phyloP scores from a whole-genome alignment of 2,329 filamentous ascomycete species.

The Scedosporium minutisporum region DNA sequence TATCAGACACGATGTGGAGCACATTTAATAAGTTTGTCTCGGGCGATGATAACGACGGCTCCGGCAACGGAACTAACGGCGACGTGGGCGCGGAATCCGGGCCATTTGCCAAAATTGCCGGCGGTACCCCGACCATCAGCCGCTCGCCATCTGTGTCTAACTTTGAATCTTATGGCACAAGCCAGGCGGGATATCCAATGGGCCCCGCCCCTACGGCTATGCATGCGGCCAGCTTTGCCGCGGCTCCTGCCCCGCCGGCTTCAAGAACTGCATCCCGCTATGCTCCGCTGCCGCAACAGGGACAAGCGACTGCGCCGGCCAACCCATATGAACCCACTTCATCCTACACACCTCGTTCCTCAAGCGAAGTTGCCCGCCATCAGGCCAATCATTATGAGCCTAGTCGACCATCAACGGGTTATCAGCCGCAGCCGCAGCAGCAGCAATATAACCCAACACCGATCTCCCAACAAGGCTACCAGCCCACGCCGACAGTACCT shows the following conservation, averaged over 20 bases:
- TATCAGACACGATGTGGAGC: slow-evolving; percentile 81
- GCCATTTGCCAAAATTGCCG: slow-evolving; percentile 73
- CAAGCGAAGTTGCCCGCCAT: slow-evolving; percentile 20
- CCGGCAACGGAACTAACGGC: slow-evolving; percentile 45
- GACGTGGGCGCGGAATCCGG: slow-evolving; percentile 54
- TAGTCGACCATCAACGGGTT: slow-evolving; percentile 7
- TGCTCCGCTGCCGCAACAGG: slow-evolving; percentile 27
- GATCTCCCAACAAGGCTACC: neutral
- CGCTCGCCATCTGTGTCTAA: slow-evolving; percentile 60
- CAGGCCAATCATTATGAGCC: slow-evolving; percentile 25
- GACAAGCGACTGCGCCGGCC: slow-evolving; percentile 16
- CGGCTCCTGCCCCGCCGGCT: slow-evolving; percentile 14
- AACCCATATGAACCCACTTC: slow-evolving; percentile 17
- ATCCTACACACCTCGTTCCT: slow-evolving; percentile 15
- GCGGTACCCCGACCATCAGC: slow-evolving; percentile 67
- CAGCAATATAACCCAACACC: slow-evolving; percentile 2
- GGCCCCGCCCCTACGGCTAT: slow-evolving; percentile 17
- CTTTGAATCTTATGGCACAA: slow-evolving; percentile 65
- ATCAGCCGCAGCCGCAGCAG: slow-evolving; percentile 12
- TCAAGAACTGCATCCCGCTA: slow-evolving; percentile 35
- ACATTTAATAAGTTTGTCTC: slow-evolving; percentile 95
- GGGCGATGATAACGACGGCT: slow-evolving; percentile 79
- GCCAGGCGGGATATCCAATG: slow-evolving; percentile 7
- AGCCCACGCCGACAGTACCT: neutral
- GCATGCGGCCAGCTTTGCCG: slow-evolving; percentile 18